Evolutionary conservation across 2,329 filamentous ascomycete species (phyloP), one percentile per base, ranked within the genome.

Genomic region (Colletotrichum sidae): DNA sequence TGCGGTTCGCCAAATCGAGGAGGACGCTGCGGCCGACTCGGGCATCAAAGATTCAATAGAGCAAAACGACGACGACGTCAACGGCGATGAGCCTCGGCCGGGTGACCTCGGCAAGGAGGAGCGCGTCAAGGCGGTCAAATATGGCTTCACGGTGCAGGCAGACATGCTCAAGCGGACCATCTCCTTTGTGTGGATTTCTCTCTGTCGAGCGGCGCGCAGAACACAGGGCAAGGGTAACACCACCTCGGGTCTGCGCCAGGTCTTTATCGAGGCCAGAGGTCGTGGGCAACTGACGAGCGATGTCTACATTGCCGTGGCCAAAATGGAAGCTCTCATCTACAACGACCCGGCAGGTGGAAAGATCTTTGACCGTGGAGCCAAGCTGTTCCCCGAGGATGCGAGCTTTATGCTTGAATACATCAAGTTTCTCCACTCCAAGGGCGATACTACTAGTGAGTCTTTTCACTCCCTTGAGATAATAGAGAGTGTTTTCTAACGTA

Each of bases 241-340:
- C 34, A 78, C 82, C 2, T 82, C 82, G 44, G 96, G 96, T 3
- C 91, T 96, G 71, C 88, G 96, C 67, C 91, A 93, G 70, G 89
- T 97, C 11, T 98, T 99, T 74, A 90, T 89, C 2, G 94, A 98
- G 76, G 94, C 96, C 52, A 89, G 96, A 39, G 91, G 92, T 72
- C 90, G 90, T 69, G 96, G 96, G 15, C 91, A 94, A 57, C 86
- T 99, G 50, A 96, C 93, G 8, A 97, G 93, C 72, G 96, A 98
- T 75, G 93, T 97, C 6, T 99, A 99, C 74, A 92, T 97, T 58
- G 94, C 94, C 1, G 93, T 93, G 70, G 96, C 96, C 13, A 84
- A 97, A 65, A 92, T 99, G 73, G 96, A 99, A 77, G 95, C 96
- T 75, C 90, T 97, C 71, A 96, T 96, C 70, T 99, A 99, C 78